phyloP scores from a whole-genome alignment of 495 filamentous ascomycete genomes.

The Penicillium antarcticum region DNA sequence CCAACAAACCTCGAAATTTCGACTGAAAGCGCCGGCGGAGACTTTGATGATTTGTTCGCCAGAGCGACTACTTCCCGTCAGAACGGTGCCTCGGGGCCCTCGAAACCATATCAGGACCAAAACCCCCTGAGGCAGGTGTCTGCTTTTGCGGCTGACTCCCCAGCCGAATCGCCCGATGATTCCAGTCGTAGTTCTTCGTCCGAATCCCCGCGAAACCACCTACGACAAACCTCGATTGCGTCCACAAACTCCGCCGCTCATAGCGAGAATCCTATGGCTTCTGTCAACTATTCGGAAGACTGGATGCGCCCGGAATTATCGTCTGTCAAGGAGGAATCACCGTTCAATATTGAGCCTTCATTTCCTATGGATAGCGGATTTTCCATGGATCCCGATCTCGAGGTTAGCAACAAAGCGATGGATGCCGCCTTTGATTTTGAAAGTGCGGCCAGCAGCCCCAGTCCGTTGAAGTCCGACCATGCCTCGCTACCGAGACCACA shows the following conservation, averaged over 20 bases:
- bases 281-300: constrained; percentile 35
- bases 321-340: constrained; percentile 37
- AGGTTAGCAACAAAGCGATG: constrained; percentile 60
- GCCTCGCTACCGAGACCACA: constrained; percentile 20
- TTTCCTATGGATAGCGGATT: constrained; percentile 31
- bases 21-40: constrained; percentile 36
- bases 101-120: constrained; percentile 31
- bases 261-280: constrained; percentile 37
- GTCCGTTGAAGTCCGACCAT: constrained; percentile 41
- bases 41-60: constrained; percentile 44
- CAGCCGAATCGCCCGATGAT: constrained; percentile 41
- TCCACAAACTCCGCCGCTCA: constrained; percentile 40
- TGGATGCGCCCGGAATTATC: constrained; percentile 42
- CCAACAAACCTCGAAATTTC: constrained; percentile 34
- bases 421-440: constrained; percentile 67
- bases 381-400: constrained; percentile 41
- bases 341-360: constrained; percentile 39
- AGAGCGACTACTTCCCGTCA: constrained; percentile 28
- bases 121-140: constrained; percentile 35
- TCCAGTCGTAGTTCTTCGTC: constrained; percentile 45
- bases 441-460: constrained; percentile 65
- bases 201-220: constrained; percentile 41
- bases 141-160: constrained; percentile 36
- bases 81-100: constrained; percentile 27
- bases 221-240: constrained; percentile 37